Evolutionary conservation across 305 asterid species (phyloP).

Genomic region (Fraxinus greggii): DNA sequence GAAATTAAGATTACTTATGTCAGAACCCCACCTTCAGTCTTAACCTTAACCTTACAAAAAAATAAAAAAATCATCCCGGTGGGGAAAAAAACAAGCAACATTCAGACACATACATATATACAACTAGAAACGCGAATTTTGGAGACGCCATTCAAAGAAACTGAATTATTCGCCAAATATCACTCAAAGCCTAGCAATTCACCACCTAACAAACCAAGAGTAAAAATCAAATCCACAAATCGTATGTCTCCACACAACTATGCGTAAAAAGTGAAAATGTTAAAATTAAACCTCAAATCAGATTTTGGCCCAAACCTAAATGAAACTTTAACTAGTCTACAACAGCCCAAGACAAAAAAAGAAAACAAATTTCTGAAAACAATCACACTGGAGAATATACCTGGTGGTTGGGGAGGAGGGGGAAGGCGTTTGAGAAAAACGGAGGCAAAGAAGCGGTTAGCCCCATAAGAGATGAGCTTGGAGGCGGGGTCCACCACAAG

Average conservation of each 20-base stretch:
- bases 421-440: conserved; percentile 54
- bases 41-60: not conserved
- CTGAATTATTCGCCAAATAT: not conserved
- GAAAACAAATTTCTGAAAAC: not conserved
- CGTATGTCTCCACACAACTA: not conserved
- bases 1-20: not conserved
- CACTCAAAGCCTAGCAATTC: not conserved
- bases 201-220: conserved; percentile 13
- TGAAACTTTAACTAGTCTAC: not conserved
- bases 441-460: conserved; percentile 56
- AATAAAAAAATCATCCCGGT: not conserved
- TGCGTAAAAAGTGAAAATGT: not conserved
- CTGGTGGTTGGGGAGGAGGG: conserved; percentile 48
- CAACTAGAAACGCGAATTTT: not conserved
- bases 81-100: not conserved
- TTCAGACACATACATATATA: not conserved
- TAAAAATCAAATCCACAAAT: not conserved
- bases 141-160: conserved; percentile 7
- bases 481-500: conserved; percentile 75
- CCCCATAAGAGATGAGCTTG: conserved; percentile 57
- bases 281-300: not conserved
- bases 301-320: not conserved
- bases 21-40: not conserved
- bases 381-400: conserved; percentile 23
- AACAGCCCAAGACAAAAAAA: not conserved